Percentiles rank a stretch among this genome's conserved stretches.
These are phyloP conservation scores for Apiospora phragmitis DNA, from an alignment of 2,329 filamentous ascomycete species.

Conservation along the genomic window DNA sequence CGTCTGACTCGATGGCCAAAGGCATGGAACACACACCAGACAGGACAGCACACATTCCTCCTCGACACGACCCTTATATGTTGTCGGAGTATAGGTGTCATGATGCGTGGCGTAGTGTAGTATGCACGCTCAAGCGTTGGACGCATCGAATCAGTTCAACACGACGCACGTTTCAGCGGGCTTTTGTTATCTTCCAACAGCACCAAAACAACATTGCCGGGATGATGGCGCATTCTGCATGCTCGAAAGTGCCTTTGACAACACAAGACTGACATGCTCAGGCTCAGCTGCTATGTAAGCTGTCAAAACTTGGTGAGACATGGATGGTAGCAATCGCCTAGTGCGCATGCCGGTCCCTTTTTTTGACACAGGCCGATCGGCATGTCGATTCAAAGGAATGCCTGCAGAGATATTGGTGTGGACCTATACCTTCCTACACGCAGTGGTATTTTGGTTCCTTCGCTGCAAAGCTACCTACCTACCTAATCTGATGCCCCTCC, in stretches of 20 bases:
- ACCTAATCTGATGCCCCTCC: too few relatives aligned
- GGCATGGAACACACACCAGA: not conserved
- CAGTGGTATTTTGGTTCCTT: not conserved
- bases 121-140: not conserved
- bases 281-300: not conserved
- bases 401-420: too few relatives aligned
- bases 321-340: not conserved
- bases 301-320: not conserved
- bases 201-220: not conserved
- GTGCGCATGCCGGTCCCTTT: not conserved
- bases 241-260: too few relatives aligned
- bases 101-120: not conserved
- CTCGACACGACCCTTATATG: not conserved
- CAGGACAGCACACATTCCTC: not conserved
- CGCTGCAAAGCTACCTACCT: not conserved
- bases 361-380: not conserved
- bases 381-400: not conserved
- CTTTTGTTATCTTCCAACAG: not conserved
- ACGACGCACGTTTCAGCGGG: not conserved
- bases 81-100: not conserved
- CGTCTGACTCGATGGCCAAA: not conserved
- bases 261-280: too few relatives aligned
- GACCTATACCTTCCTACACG: not conserved
- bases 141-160: not conserved
- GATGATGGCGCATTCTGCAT: not conserved